These are phyloP conservation scores for Brasilioporus rufonigricans DNA, from an alignment of 768 basidiomycete species.

Conservation along the genomic window DNA sequence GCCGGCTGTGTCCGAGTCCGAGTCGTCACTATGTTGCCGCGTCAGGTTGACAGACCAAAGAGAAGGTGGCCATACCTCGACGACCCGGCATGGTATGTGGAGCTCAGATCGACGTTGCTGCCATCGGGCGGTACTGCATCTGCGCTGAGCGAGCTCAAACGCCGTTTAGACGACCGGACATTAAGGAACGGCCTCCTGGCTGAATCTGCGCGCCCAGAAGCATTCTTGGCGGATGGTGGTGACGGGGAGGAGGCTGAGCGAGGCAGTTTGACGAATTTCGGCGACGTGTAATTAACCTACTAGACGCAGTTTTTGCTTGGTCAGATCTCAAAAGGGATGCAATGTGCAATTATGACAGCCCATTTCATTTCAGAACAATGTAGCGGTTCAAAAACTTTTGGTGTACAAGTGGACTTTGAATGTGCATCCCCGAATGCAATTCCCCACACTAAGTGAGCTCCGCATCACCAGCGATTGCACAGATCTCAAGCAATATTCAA, in stretches of 20 bases:
- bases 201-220: conserved; percentile 49
- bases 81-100: conserved; percentile 84
- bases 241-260: conserved; percentile 79
- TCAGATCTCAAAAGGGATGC: conserved; percentile 10
- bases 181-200: conserved; percentile 38
- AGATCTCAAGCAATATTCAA: too few relatives aligned
- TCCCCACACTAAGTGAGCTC: too few relatives aligned
- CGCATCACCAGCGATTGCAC: too few relatives aligned
- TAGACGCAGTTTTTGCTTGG: not conserved
- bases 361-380: too few relatives aligned
- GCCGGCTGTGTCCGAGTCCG: conserved; percentile 50
- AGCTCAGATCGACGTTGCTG: conserved; percentile 67
- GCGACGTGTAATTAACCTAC: not conserved
- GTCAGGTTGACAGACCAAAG: conserved; percentile 18
- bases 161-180: conserved; percentile 27
- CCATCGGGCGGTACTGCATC: conserved; percentile 20
- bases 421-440: too few relatives aligned
- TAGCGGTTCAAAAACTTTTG: too few relatives aligned
- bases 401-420: too few relatives aligned
- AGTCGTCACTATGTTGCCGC: conserved; percentile 42
- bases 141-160: conserved; percentile 23
- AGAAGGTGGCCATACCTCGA: conserved; percentile 52
- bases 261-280: conserved; percentile 57
- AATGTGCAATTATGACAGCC: too few relatives aligned
- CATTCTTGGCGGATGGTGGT: conserved; percentile 58